Base-by-base conservation (phyloP, 306 rosid genomes). In the Nissolia schottii region DNA sequence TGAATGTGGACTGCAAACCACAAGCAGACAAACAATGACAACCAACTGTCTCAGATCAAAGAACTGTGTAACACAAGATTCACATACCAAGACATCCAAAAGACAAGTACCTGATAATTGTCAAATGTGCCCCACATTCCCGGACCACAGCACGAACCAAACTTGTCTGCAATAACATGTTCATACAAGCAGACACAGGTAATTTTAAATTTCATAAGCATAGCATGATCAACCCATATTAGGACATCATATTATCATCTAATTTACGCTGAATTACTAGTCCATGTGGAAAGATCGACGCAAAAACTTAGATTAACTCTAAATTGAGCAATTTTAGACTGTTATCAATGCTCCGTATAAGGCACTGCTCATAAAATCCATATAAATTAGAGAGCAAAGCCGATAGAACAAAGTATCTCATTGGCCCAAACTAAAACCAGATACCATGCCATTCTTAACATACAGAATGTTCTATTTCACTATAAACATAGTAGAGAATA, bases 71-170 rank as follows among this genome's bases (percentile, higher is more conserved):
- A 58, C 22, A 78, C 13, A 32, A 27, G 18, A 79, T 54, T 2
- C 19, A 14, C 29, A 37, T 54, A 45, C 35, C 31, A 20, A 11
- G 20, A 70, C 9, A 53, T 43, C 38, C 28, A 57, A 62, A 32
- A n/a, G 27, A 55, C 9, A 64, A 31, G 78, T 77, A 91, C 97
- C 96, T 91, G 73, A 91, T 85, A 37, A 76, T 59, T 51, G 80
- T 87, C 79, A 91, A 76, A 84, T 86, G 89, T 22, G 99, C 99
- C 51, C 80, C 91, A 6, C 92, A 86, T 81, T 94, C 99, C 74
- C 11, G 81, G 77, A 94, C 97, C 71, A 89, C 86, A 20, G 92
- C 95, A 28, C 92, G 87, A 28, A 94, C 98, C 86, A 94, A 83
- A 84, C 96, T 89, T 69, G 96, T 91, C 97, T 94, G 80, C 56